These are phyloP conservation scores for Digitaria exilis DNA, from an alignment of 202 grass and related monocot genomes.

Conservation along the genomic window DNA sequence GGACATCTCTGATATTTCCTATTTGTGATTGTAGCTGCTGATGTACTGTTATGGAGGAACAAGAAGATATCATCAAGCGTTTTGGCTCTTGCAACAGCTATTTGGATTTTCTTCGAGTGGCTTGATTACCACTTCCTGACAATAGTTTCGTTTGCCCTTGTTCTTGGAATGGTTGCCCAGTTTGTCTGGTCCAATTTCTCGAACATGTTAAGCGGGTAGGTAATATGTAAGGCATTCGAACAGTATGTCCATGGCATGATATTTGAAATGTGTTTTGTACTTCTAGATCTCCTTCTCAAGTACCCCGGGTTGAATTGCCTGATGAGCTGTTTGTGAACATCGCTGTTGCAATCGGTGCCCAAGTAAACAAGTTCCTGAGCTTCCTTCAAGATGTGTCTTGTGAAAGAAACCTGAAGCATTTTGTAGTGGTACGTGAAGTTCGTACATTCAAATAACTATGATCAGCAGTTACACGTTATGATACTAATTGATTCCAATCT, in stretches of 20 bases:
- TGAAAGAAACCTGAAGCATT: constrained; percentile 81
- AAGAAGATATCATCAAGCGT: constrained; percentile 90
- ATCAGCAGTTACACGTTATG: too few relatives aligned
- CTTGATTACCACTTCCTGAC: constrained; percentile 97
- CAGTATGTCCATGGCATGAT: not conserved
- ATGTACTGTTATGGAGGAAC: constrained; percentile 94
- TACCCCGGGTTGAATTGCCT: constrained; percentile 73
- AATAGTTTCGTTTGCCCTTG: constrained; percentile 69
- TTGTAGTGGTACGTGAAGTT: constrained; percentile 63
- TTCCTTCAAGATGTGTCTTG: constrained; percentile 96
- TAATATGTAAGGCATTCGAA: constrained; percentile 21
- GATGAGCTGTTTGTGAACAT: constrained; percentile 75
- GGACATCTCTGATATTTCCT: not conserved
- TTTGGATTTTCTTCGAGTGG: constrained; percentile 95
- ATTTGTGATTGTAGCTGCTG: constrained; percentile 74
- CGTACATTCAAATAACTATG: not conserved
- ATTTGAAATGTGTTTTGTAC: constrained; percentile 9
- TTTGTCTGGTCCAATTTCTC: constrained; percentile 86
- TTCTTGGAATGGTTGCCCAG: constrained; percentile 77
- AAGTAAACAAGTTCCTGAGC: constrained; percentile 76
- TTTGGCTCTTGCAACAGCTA: constrained; percentile 62
- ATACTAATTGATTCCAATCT: not conserved
- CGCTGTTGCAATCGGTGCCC: constrained; percentile 55
- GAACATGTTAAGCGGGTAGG: constrained; percentile 55
- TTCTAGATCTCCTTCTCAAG: constrained; percentile 47